phyloP scores from a whole-genome alignment of 352 stramenopile species.

The Phytophthora chlamydospora region DNA sequence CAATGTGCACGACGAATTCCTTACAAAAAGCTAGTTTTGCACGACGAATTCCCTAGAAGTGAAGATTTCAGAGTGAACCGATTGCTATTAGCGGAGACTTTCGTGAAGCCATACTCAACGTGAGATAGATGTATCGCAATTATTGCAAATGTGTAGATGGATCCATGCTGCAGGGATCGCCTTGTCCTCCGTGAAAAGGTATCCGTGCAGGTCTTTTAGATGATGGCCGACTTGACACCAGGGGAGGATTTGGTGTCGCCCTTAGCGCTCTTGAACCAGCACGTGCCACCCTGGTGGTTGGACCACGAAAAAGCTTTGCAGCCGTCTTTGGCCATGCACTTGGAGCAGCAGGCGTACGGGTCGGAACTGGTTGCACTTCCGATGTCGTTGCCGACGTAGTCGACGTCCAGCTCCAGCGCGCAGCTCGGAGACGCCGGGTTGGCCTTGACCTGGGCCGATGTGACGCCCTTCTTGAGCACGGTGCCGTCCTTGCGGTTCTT shows the following conservation, averaged over 20 bases:
- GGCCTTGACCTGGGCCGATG: slow-evolving; percentile 15
- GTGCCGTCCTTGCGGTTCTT: slow-evolving; percentile 34
- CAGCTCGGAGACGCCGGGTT: slow-evolving; percentile 32
- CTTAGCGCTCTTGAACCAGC: slow-evolving; percentile 61
- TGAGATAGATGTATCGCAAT: slow-evolving; percentile 4
- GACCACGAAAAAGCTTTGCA: slow-evolving; percentile 47
- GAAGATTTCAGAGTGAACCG: slow-evolving; percentile 11
- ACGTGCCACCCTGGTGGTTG: slow-evolving; percentile 49
- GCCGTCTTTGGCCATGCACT: slow-evolving; percentile 30
- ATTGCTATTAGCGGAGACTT: neutral
- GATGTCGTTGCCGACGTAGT: slow-evolving; percentile 40
- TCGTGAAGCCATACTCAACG: neutral
- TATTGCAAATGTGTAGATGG: slow-evolving; percentile 1
- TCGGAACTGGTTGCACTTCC: slow-evolving; percentile 19
- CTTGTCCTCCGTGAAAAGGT: neutral
- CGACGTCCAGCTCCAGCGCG: slow-evolving; percentile 35
- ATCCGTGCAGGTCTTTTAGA: slow-evolving; percentile 3
- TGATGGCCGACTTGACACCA: slow-evolving; percentile 22
- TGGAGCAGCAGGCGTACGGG: slow-evolving; percentile 36
- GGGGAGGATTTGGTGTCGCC: slow-evolving; percentile 4
- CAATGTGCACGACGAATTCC: too few relatives aligned
- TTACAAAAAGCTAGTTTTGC: too few relatives aligned
- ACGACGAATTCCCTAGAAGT: too few relatives aligned
- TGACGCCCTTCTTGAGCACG: slow-evolving; percentile 5
- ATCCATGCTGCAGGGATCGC: too few relatives aligned